These are phyloP conservation scores for Nyssa sinensis DNA, from an alignment of 148 eudicot species.

Conservation along the genomic window DNA sequence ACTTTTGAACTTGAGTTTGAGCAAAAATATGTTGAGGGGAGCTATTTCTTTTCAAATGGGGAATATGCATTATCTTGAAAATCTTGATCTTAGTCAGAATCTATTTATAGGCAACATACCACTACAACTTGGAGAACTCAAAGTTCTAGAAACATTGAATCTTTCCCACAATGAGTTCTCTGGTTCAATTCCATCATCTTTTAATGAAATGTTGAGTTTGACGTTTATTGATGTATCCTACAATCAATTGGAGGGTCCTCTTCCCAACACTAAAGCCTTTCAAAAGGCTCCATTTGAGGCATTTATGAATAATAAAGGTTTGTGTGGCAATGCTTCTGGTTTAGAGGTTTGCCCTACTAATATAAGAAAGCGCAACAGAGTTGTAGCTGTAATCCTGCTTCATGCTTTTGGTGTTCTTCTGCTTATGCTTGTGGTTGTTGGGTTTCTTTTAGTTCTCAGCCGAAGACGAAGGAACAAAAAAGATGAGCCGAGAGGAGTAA, in stretches of 20 bases:
- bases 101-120: neutral
- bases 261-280: constrained; percentile 21
- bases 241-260: constrained; percentile 25
- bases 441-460: neutral
- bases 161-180: constrained; percentile 13
- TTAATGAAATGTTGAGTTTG: neutral
- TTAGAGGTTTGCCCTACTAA: neutral
- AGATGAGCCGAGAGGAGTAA: neutral
- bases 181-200: constrained; percentile 15
- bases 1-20: neutral
- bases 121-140: neutral
- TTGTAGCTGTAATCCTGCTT: neutral
- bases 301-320: constrained; percentile 14
- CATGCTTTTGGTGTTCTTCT: neutral
- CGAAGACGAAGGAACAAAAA: neutral
- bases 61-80: neutral
- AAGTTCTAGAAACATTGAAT: constrained; percentile 6
- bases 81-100: constrained; percentile 9
- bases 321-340: constrained; percentile 25
- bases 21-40: neutral
- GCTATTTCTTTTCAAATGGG: constrained; percentile 1
- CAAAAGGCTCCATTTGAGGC: constrained; percentile 14
- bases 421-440: neutral
- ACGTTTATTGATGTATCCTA: constrained; percentile 12
- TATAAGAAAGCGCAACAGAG: neutral